phyloP scores from a whole-genome alignment of 202 grass and related monocot genomes.

The Panicum hallii region DNA sequence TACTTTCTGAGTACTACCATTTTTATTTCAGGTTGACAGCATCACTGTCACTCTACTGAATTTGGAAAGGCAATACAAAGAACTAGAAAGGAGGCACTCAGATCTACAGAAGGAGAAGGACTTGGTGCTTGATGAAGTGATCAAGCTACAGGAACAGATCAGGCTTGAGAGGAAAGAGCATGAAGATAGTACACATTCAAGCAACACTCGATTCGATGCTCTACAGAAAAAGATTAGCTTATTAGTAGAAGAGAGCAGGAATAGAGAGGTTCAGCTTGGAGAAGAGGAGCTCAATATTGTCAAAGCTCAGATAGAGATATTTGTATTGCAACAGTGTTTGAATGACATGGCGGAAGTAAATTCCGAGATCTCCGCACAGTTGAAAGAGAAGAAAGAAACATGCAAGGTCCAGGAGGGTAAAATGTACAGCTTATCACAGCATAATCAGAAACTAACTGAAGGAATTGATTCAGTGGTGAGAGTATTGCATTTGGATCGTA shows the following conservation, averaged over 20 bases:
- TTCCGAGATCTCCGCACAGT: constrained; percentile 38
- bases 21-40: constrained; percentile 68
- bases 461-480: constrained; percentile 62
- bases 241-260: constrained; percentile 53
- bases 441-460: constrained; percentile 76
- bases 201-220: constrained; percentile 42
- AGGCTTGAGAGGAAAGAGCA: constrained; percentile 66
- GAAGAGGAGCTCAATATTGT: constrained; percentile 66
- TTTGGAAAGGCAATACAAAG: constrained; percentile 62
- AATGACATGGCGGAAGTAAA: constrained; percentile 40
- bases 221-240: constrained; percentile 52
- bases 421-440: constrained; percentile 55
- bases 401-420: constrained; percentile 51
- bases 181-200: constrained; percentile 41
- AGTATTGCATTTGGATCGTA: constrained; percentile 74
- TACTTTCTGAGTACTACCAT: constrained; percentile 16
- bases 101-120: constrained; percentile 74
- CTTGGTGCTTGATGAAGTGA: constrained; percentile 62
- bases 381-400: constrained; percentile 51
- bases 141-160: constrained; percentile 62
- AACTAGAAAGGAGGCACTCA: constrained; percentile 57
- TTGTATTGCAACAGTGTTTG: constrained; percentile 62
- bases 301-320: constrained; percentile 78
- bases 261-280: constrained; percentile 70
- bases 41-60: constrained; percentile 55